Evolutionary conservation across 768 basidiomycete species (phyloP).

Genomic region (Rhodotorula kratochvilovae): DNA sequence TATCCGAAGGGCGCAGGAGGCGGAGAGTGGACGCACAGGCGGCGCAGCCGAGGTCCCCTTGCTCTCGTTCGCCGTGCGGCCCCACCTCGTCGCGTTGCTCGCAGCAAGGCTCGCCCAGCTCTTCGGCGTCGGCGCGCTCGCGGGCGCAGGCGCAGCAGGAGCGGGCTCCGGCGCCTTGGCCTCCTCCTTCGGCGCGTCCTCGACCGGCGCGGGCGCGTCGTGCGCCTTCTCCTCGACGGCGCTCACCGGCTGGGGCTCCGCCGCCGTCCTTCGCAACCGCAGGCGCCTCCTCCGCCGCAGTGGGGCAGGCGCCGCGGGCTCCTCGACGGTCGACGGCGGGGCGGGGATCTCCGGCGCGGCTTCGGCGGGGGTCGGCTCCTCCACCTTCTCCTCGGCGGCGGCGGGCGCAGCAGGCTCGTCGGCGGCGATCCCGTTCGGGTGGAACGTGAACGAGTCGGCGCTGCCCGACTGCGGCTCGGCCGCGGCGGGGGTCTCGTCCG

Average conservation of each 20-base stretch:
- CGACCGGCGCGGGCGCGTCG: neutral
- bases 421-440: neutral
- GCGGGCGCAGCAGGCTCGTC: neutral
- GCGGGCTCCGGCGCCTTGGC: conserved; percentile 41
- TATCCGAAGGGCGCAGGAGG: too few species aligned
- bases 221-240: conserved; percentile 5
- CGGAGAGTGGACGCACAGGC: conserved; percentile 27
- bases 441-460: conserved; percentile 21
- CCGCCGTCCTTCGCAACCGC: neutral
- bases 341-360: neutral
- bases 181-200: conserved; percentile 15
- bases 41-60: conserved; percentile 65
- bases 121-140: conserved; percentile 56
- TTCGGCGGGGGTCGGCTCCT: neutral
- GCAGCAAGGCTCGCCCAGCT: conserved; percentile 93
- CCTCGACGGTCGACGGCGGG: neutral
- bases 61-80: conserved; percentile 69
- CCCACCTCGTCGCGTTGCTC: conserved; percentile 76
- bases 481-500: neutral
- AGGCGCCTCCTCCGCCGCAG: neutral
- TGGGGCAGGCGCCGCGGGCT: neutral
- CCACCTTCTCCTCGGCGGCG: neutral
- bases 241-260: neutral
- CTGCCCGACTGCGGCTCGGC: neutral
- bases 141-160: conserved; percentile 47